Evolutionary conservation across 495 filamentous ascomycete species (phyloP).

Genomic region (Darksidea phi): DNA sequence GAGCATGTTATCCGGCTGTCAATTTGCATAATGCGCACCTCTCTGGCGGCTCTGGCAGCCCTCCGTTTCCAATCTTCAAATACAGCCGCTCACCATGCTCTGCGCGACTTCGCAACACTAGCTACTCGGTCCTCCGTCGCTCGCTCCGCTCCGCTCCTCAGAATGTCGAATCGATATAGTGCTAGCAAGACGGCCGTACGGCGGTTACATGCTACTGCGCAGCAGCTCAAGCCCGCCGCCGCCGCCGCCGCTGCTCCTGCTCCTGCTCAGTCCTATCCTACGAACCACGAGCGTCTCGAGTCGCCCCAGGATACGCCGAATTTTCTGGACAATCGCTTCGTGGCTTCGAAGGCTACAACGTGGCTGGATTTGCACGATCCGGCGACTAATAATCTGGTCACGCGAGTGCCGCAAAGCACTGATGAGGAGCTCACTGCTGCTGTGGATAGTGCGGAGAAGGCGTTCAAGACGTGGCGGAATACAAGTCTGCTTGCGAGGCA

Average conservation of each 20-base stretch:
- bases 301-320: slow-evolving; percentile 77
- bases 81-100: slow-evolving; percentile 28
- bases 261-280: slow-evolving; percentile 72
- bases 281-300: slow-evolving; percentile 74
- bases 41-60: no score
- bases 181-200: slow-evolving; percentile 39
- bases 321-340: slow-evolving; percentile 90
- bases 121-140: slow-evolving; percentile 32
- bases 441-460: slow-evolving; percentile 81
- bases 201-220: slow-evolving; percentile 43
- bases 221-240: slow-evolving; percentile 47
- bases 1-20: no score
- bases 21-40: no score
- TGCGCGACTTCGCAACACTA: slow-evolving; percentile 30
- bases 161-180: slow-evolving; percentile 36
- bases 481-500: slow-evolving; percentile 83
- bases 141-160: slow-evolving; percentile 34
- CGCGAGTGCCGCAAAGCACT: slow-evolving; percentile 94
- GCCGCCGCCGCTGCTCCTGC: no score
- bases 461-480: slow-evolving; percentile 82
- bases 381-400: slow-evolving; percentile 96
- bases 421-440: slow-evolving; percentile 85
- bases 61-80: no score
- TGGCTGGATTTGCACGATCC: slow-evolving; percentile 96
- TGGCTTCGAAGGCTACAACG: slow-evolving; percentile 66